These are phyloP conservation scores for Aspergillus proliferans DNA, from an alignment of 2,329 filamentous ascomycete genomes.

Conservation along the genomic window DNA sequence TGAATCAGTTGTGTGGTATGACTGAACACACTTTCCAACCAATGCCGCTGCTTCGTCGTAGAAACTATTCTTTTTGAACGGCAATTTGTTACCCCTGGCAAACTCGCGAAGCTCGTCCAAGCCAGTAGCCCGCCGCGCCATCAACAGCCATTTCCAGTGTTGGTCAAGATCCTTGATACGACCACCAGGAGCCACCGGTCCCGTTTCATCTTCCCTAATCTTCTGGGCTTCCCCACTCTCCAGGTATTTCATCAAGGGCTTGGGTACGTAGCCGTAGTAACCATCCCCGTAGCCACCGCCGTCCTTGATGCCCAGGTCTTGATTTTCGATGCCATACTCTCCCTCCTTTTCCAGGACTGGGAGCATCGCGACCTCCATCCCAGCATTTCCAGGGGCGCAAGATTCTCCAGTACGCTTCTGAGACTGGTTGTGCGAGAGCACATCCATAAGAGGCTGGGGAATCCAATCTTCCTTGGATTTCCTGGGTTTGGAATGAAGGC, in stretches of 20 bases:
- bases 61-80: not conserved
- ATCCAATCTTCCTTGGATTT: too few species aligned
- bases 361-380: slow-evolving; percentile 26
- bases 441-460: too few species aligned
- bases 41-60: not conserved
- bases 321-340: not conserved
- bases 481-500: too few species aligned
- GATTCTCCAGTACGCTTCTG: too few species aligned
- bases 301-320: not conserved
- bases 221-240: not conserved
- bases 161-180: slow-evolving; percentile 1
- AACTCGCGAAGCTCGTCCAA: not conserved
- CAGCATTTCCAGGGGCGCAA: slow-evolving; percentile 10
- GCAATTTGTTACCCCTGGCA: not conserved
- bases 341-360: slow-evolving; percentile 19
- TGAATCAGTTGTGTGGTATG: not conserved
- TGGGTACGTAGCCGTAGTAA: too few species aligned
- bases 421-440: too few species aligned
- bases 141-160: slow-evolving; percentile 4
- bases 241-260: not conserved
- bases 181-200: not conserved
- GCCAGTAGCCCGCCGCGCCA: slow-evolving; percentile 1
- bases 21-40: not conserved
- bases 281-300: not conserved
- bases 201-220: not conserved